Evolutionary conservation across 202 grass and related monocot genomes (phyloP).

Genomic region (Panicum hallii): DNA sequence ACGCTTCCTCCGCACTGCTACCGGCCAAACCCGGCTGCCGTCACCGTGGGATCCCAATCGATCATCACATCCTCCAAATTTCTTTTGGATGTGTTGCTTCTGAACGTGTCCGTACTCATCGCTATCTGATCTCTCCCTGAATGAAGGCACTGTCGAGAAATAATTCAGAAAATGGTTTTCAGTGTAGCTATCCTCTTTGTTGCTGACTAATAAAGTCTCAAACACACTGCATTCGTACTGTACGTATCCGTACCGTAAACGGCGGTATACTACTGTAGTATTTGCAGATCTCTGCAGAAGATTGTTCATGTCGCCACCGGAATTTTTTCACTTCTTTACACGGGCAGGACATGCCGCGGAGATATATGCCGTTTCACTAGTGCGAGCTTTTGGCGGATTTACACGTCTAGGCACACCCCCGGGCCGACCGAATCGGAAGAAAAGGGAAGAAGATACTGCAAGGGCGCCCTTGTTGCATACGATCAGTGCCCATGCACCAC

Average conservation of each 20-base stretch:
- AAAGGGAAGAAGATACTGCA: conserved; percentile 22
- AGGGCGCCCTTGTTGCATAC: background rate
- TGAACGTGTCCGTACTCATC: background rate
- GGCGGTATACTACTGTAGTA: background rate
- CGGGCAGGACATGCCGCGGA: background rate
- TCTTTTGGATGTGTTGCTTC: background rate
- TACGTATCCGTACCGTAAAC: background rate
- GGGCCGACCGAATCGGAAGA: conserved; percentile 40
- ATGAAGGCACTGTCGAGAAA: background rate
- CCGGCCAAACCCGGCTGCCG: background rate
- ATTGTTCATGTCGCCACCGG: background rate
- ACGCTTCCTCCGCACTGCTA: conserved; percentile 2
- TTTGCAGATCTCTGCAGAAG: background rate
- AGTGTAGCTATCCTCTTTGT: background rate
- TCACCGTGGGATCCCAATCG: background rate
- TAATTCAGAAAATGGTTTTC: background rate
- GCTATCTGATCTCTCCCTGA: background rate
- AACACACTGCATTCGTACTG: background rate
- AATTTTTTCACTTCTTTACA: conserved; percentile 30
- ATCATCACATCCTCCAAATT: background rate
- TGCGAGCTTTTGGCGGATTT: conserved; percentile 46
- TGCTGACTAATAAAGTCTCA: background rate
- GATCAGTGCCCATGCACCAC: conserved; percentile 33
- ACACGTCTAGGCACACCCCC: conserved; percentile 33
- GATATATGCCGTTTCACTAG: conserved; percentile 20